phyloP scores from a whole-genome alignment of 1,284 basidiomycete genomes.

The Anthracocystis panici-leucophaei region DNA sequence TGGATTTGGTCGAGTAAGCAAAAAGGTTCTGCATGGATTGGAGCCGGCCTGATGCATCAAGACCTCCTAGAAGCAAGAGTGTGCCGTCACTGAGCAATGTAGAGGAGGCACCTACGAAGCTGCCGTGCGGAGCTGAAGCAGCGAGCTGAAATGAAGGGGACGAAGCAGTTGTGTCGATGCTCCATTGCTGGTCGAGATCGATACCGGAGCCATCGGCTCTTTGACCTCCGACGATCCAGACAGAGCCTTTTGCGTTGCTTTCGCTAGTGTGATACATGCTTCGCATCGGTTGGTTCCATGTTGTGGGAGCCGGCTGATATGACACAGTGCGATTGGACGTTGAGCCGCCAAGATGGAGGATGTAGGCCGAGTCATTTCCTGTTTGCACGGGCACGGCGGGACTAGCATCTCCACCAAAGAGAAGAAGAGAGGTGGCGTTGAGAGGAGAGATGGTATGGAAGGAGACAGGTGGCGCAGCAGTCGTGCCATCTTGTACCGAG shows the following conservation, averaged over 20 bases:
- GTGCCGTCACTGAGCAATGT: conserved; percentile 63
- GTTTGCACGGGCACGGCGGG: conserved; percentile 46
- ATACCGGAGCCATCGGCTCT: conserved; percentile 58
- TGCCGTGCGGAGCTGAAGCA: conserved; percentile 31
- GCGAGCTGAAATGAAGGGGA: conserved; percentile 29
- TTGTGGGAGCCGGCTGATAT: conserved; percentile 23
- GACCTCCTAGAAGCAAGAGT: conserved; percentile 56
- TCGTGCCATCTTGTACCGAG: conserved; percentile 2
- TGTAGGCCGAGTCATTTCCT: conserved; percentile 60
- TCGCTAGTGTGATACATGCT: conserved; percentile 57
- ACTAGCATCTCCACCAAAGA: conserved; percentile 60
- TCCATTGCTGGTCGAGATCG: conserved; percentile 51
- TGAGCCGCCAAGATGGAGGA: conserved; percentile 39
- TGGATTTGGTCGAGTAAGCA: conserved; percentile 37
- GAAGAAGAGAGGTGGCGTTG: conserved; percentile 37
- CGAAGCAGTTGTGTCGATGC: conserved; percentile 16
- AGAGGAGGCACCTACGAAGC: conserved; percentile 51
- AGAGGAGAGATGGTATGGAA: conserved; percentile 64
- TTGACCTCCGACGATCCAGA: conserved; percentile 62
- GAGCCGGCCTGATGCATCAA: conserved; percentile 43
- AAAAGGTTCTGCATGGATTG: conserved; percentile 52
- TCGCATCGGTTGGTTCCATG: conserved; percentile 60
- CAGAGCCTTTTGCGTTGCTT: conserved; percentile 36
- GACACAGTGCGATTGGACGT: conserved; percentile 16
- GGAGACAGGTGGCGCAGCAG: conserved; percentile 39